Percentiles rank a stretch among this genome's conserved stretches.
These are phyloP conservation scores for Malus sylvestris DNA, from an alignment of 306 rosid genomes.

Conservation along the genomic window DNA sequence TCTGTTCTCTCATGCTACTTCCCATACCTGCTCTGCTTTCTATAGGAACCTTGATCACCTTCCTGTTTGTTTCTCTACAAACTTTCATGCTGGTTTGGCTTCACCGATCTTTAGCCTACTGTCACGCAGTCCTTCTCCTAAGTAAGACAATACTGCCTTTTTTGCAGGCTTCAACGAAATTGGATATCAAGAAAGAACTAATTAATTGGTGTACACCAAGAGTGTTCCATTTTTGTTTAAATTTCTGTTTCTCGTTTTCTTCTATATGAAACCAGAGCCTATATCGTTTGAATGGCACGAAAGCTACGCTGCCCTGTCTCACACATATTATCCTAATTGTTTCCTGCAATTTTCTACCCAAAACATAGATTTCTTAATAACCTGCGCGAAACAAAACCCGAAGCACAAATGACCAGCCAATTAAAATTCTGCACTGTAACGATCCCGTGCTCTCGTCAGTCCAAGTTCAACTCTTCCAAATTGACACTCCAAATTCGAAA, in stretches of 20 bases:
- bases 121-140: conserved; percentile 3
- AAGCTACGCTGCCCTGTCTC: not conserved
- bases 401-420: not conserved
- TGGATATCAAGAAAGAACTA: not conserved
- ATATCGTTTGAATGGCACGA: not conserved
- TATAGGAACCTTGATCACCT: conserved; percentile 29
- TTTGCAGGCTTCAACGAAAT: not conserved
- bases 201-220: not conserved
- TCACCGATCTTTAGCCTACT: conserved; percentile 21
- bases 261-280: not conserved
- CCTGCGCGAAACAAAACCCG: not conserved
- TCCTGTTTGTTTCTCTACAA: conserved; percentile 16
- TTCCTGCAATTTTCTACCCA: not conserved
- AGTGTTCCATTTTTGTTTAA: not conserved
- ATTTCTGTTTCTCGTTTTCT: not conserved
- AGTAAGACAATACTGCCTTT: not conserved
- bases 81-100: conserved; percentile 35
- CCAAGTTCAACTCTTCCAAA: not conserved
- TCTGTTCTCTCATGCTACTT: conserved; percentile 22
- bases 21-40: conserved; percentile 23
- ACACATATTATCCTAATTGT: not conserved
- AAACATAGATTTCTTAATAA: not conserved
- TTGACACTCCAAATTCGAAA: not conserved
- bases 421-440: not conserved
- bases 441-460: not conserved